Evolutionary conservation across 495 filamentous ascomycete species (phyloP), one percentile per base, ranked within the genome.

Genomic region (Aspergillus leporis): DNA sequence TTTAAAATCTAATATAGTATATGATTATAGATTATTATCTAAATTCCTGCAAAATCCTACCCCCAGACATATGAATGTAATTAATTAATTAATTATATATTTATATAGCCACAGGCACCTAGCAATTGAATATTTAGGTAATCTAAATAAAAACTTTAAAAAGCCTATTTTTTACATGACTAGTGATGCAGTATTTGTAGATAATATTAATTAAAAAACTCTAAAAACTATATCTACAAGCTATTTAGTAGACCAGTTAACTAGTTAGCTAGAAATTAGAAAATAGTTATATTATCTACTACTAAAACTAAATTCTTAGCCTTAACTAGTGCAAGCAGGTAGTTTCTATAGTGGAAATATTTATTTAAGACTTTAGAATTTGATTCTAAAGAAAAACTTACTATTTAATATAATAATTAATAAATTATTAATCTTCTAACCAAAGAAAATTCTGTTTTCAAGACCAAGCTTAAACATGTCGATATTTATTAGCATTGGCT

Each of bases 1-100:
- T 14, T 70, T 67, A 2, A 13, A 59, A 12, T 46, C 63, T 28
- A 65, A 72, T 51, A 52, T 61, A 10, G 57, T 65, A 1, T 56
- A 54, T 19, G 52, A 55, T 0, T 36, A 43, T 1, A 51, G 56
- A 23, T 7, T 16, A 10, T 38, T 73, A n/a, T 51, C 68, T 23
- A n/a, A 63, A 48, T 67, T 58, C 51, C 49, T 67, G 0, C 50
- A 41, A 10, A 73, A 73, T 61, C 68, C 60, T 5, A 25, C 31
- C 18, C 56, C 49, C 5, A 10, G 53, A 10, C 65, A 72, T 34
- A 36, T 36, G 18, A 21, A 58, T 2, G 58, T 53, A 10, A 53
- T 55, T 21, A 54, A 64, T 22, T 23, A 49, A 40, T 49, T 63
- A 28, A 28, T 28, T 28, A 6, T 6, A 28, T 28, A 28, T 28